Base-by-base conservation (phyloP, 108 stramenopile species). In the Bacterosira constricta region DNA sequence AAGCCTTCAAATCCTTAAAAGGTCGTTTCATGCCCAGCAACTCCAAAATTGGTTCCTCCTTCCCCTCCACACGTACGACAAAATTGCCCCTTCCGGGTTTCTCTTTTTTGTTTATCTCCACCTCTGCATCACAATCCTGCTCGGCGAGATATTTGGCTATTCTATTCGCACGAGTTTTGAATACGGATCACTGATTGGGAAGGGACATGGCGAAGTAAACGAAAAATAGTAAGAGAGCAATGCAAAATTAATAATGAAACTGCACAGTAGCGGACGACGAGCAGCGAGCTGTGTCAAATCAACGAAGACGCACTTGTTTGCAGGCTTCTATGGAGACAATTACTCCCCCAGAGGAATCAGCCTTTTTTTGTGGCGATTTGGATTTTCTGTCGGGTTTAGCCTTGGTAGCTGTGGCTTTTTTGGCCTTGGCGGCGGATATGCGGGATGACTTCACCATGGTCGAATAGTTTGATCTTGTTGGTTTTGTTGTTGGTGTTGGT, bases 71-170 rank as follows among this genome's bases (percentile, higher is more conserved):
- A 39, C 80, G 74, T 8, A 94, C 87, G 18, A 94, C 79, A 61
- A 94, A 94, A 65, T 88, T 90, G 1, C 93, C 93, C 53, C 69
- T 83, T 1, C 89, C 91, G 11, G 91, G 91, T 67, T 91, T 91
- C 41, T 85, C 85, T 34, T 73, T 80, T 34, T 73, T 80, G 63
- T 90, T 92, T 63, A 92, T 84, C 54, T 77, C 78, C 13, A 92
- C 87, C 63, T 39, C 61, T 20, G 89, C 88, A 32, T 55, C 34
- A n/a, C 61, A 69, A 6, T 57, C 69, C 32, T 85, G 82, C 25
- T 78, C 77, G 21, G 84, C 82, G 36, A 92, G 87, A 36, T 85
- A 87, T 41, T 86, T 83, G 30, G 53, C 81, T 81, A 92, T 92
- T 57, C 82, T 88, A 30, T 69, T 63, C 49, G 91, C 88, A 73